These are phyloP conservation scores for Colletotrichum simmondsii DNA, from an alignment of 2,329 filamentous ascomycete genomes.

Conservation along the genomic window DNA sequence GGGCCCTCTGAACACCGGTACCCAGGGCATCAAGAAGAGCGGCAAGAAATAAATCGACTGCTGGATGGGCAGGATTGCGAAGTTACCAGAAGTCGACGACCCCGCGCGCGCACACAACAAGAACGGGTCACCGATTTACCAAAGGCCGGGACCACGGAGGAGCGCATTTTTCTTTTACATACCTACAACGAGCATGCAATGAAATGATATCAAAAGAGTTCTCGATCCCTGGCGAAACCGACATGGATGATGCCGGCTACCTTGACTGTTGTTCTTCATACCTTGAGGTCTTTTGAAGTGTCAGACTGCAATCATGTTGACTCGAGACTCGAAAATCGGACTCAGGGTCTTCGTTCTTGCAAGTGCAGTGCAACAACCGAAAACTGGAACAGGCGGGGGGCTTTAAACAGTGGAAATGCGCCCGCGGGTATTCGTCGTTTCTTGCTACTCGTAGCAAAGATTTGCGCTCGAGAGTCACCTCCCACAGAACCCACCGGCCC, in stretches of 20 bases:
- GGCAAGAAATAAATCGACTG: conserved; percentile 84
- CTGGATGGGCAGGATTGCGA: background rate
- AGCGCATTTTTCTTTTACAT: conserved; percentile 29
- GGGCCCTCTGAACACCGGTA: conserved; percentile 85
- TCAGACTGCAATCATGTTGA: background rate
- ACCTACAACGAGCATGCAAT: conserved; percentile 32
- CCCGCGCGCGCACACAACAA: background rate
- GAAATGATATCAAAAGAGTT: conserved; percentile 23
- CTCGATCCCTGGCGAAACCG: background rate
- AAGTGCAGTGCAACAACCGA: background rate
- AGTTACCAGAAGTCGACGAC: background rate
- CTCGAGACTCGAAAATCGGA: background rate
- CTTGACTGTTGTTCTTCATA: background rate
- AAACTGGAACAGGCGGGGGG: background rate
- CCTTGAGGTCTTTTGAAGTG: background rate
- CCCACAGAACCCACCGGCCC: conserved; percentile 18
- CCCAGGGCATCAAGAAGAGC: conserved; percentile 96
- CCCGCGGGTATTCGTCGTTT: background rate
- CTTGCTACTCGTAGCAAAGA: conserved; percentile 6
- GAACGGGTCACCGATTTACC: background rate
- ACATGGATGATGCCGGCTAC: conserved; percentile 28
- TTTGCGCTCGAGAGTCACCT: conserved; percentile 1
- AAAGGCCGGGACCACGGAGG: background rate
- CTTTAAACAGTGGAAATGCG: conserved; percentile 5
- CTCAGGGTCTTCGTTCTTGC: background rate